Base-by-base conservation (phyloP, 2,329 filamentous ascomycete genomes). In the Paracoccidioides brasiliensis region DNA sequence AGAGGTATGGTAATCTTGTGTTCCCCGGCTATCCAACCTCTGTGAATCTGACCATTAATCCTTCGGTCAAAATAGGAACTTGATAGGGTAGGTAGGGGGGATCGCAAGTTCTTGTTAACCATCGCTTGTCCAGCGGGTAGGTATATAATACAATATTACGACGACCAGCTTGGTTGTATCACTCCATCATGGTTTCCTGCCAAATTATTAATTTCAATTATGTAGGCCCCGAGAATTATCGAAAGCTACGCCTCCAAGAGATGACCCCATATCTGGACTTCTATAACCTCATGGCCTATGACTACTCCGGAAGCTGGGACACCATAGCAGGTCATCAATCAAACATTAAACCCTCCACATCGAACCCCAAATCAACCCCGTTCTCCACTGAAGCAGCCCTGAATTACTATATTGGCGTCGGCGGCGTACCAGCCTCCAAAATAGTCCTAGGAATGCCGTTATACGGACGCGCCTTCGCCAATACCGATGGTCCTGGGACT, bases 371-470 rank as follows among this genome's bases (percentile, higher is more conserved):
- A 1, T 76, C 78, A 50, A 96, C 91, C 0, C 89, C 90, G 0
- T 95, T 93, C 73, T 88, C 80, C 65, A 88, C 86, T 7, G 74
- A 78, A 4, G 74, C 77, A 0, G 90, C 90, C 0, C 72, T 96
- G 0, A 73, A 83, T 8, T 76, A 84, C 64, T 97, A 96, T 72
- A 75, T 80, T 42, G 69, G 74, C 2, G 76, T 75, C 1, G 82
- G 83, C 12, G 64, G 66, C 3, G 83, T 96, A 0, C 69, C 79
- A 0, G 67, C 81, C 0, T 67, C 76, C 56, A 95, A 95, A 73
- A 81, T 97, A 48, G 85, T 95, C 4, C 69, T 96, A n/a, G 90
- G 91, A 3, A 93, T 95, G 88, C 90, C 91, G 5, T 74, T 97
- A n/a, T 96, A 96, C 68, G 91, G 91, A 3, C 86, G 90, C 43